Evolutionary conservation across 352 stramenopile genomes (phyloP).

Genomic region (Pythium monospermum): DNA sequence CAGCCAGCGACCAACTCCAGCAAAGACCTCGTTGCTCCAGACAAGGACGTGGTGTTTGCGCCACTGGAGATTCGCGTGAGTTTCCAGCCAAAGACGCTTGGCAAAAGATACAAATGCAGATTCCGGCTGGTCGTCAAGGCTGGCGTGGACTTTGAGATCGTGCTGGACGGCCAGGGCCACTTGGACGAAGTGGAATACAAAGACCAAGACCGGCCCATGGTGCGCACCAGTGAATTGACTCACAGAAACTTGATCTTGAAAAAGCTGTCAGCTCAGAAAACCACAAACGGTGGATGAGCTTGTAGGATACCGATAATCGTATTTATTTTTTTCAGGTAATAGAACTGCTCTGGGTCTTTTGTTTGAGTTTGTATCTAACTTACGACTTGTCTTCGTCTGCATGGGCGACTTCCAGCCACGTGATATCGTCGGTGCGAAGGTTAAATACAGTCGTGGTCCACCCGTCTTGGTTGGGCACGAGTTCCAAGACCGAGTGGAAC

Average conservation of each 20-base stretch:
- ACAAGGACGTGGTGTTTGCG: conserved; percentile 28
- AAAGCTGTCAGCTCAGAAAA: conserved; percentile 9
- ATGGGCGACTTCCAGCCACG: conserved; percentile 4
- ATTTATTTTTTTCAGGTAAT: too few relatives aligned
- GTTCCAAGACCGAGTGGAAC: conserved; percentile 81
- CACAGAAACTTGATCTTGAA: conserved; percentile 56
- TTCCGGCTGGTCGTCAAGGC: conserved; percentile 65
- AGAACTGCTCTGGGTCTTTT: too few relatives aligned
- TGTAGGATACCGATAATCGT: background rate
- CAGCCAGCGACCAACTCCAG: conserved; percentile 32
- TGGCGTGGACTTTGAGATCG: conserved; percentile 61
- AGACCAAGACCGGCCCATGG: conserved; percentile 47
- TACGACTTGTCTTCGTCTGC: conserved; percentile 6
- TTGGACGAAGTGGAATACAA: conserved; percentile 42
- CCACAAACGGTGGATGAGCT: background rate
- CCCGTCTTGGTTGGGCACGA: conserved; percentile 71
- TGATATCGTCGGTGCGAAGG: conserved; percentile 35
- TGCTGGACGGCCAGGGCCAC: conserved; percentile 64
- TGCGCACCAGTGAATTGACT: conserved; percentile 31
- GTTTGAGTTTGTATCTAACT: too few relatives aligned
- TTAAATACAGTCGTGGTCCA: conserved; percentile 87
- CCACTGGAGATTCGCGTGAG: conserved; percentile 40
- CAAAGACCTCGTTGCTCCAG: conserved; percentile 25
- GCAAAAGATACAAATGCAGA: conserved; percentile 46
- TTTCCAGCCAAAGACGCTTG: conserved; percentile 38